A percentile compares a stretch with the other conserved stretches of the same genome.
These are phyloP conservation scores for Colletotrichum tanaceti DNA, from an alignment of 2,329 filamentous ascomycete genomes.

Conservation along the genomic window DNA sequence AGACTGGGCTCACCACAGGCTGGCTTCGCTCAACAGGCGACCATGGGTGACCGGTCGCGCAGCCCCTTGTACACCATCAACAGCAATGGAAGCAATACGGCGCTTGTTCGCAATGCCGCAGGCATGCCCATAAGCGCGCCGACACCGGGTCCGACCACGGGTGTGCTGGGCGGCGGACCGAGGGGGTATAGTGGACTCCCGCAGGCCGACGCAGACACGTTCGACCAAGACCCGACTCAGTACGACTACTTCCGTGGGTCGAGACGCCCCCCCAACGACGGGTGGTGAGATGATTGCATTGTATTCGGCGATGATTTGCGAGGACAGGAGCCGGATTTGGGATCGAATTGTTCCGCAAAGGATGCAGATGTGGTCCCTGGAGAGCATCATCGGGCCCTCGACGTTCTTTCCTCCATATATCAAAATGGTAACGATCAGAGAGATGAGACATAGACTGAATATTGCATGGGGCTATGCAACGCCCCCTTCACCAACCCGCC, in stretches of 20 bases:
- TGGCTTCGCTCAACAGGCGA: slow-evolving; percentile 37
- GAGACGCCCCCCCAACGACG: slow-evolving; percentile 52
- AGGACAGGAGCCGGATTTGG: neutral
- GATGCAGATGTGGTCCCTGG: neutral
- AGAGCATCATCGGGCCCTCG: neutral
- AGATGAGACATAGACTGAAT: slow-evolving; percentile 39
- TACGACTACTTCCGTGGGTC: slow-evolving; percentile 69
- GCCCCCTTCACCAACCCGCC: neutral
- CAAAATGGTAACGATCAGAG: slow-evolving; percentile 38
- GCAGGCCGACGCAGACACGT: slow-evolving; percentile 60
- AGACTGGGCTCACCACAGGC: slow-evolving; percentile 29
- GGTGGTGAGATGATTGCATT: slow-evolving; percentile 49
- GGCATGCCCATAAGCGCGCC: slow-evolving; percentile 59
- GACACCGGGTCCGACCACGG: slow-evolving; percentile 56
- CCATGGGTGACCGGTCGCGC: slow-evolving; percentile 47
- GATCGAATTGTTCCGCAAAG: neutral
- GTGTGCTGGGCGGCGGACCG: slow-evolving; percentile 68
- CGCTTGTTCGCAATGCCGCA: slow-evolving; percentile 65
- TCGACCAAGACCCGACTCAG: slow-evolving; percentile 57
- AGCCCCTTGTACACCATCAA: slow-evolving; percentile 61
- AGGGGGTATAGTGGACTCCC: slow-evolving; percentile 70
- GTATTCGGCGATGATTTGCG: slow-evolving; percentile 33
- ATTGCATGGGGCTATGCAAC: slow-evolving; percentile 20
- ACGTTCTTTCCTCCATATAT: neutral
- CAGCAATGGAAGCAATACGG: slow-evolving; percentile 64